Base-by-base conservation (phyloP, 139 green algal species). In the Limnomonas spitsbergensis region DNA sequence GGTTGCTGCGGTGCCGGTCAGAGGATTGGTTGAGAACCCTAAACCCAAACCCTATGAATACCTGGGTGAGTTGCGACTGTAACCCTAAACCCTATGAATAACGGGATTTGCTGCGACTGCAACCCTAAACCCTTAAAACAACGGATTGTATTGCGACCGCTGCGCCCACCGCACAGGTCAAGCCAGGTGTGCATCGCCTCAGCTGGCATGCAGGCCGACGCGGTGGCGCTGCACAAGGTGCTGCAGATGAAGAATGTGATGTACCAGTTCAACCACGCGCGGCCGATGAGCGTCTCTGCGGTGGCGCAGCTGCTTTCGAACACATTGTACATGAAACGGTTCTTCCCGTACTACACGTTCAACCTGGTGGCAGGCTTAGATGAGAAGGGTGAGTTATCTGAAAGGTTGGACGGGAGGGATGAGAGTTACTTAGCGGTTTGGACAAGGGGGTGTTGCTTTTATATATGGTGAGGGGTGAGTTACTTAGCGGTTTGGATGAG, bases 301-400 rank as follows among this genome's bases (percentile, higher is more conserved):
- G 88, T 93, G 35, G 95, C 96, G 1, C 96, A 99, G 92, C 91
- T 98, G 72, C 87, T 99, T 37, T 92, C 89, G 66, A 99, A 98
- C 91, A 99, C 95, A 6, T 84, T 98, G 52, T 98, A 98, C 86
- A 91, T 94, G 81, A 95, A 97, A 85, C 92, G 96, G 76, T 99
- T 99, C 92, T 99, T 99, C 83, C 96, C 96, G 2, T 99, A 97
- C 87, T 99, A 98, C 93, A 98, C 96, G 24, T 99, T 97, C 83
- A 99, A 98, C 89, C 81, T 99, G 31, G 86, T 89, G n/a, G 93
- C 86, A 0, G 96, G 96, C 29, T 85, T 99, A 34, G 96, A 99
- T 81, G 84, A 91, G 20, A 69, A 98, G 67, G 95, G 94, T 95
- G 67, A 38, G 88, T 31, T n/a, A 32, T 42, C 20, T 61, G 47